Base-by-base conservation (phyloP, 352 stramenopile genomes). In the Pythium dissotocum region DNA sequence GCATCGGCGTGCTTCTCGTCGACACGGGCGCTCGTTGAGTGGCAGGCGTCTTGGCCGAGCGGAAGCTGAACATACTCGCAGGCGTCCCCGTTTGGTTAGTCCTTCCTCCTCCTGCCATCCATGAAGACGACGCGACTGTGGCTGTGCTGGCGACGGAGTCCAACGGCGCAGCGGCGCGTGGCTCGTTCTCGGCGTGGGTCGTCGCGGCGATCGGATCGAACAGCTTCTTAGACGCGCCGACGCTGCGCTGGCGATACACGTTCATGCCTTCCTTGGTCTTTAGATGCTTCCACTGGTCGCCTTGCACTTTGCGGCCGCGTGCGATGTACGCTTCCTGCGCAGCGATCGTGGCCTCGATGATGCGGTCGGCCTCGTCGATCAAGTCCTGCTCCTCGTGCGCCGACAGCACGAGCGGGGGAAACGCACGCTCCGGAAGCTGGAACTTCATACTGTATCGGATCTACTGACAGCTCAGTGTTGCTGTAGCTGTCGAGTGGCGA, bases 311-410 rank as follows among this genome's bases (percentile, higher is more conserved):
- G 30, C 78, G 77, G 8, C 71, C 69, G 57, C 73, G 67, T 28
- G 71, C 62, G 58, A 86, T 76, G 73, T 85, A 88, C 24, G 61
- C 64, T 33, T 85, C 82, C 65, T 86, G 77, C 6, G 76, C 73
- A 13, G 82, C 72, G 48, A 90, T 74, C 18, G 79, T 86, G 61
- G 86, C 82, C 40, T 78, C 78, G 46, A 90, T 73, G 64, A 90
- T 78, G 14, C 69, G 67, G 56, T 88, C 80, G 12, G 80, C 77
- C 61, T 82, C 69, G 65, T 85, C 72, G 21, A 70, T 76, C 35
- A 90, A 54, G 24, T 68, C 65, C 4, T 70, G 65, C 57, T 64
- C 35, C 46, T 88, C 72, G 40, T 87, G 69, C 8, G 54, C 65
- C 26, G 75, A 77, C 38, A 91, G 71, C 56, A 60, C 33, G 61